Evolutionary conservation across 1,284 basidiomycete species (phyloP).

Genomic region (Naganishia sp.): DNA sequence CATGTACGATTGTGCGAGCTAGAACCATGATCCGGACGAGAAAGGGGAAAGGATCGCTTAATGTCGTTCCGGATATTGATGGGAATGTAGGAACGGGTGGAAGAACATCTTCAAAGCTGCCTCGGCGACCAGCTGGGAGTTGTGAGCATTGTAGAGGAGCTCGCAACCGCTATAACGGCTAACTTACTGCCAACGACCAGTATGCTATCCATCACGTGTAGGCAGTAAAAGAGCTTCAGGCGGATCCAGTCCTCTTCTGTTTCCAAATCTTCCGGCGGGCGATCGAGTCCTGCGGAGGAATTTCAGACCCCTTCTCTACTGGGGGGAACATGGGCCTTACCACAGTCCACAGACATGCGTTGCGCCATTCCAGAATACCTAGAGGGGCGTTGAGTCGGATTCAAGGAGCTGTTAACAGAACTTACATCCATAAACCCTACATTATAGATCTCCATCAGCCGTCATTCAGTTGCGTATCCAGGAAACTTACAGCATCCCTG

Average conservation of each 20-base stretch:
- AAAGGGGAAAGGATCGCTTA: conserved; percentile 34
- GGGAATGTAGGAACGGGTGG: conserved; percentile 27
- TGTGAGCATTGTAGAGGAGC: background rate
- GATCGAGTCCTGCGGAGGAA: conserved; percentile 14
- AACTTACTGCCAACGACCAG: conserved; percentile 39
- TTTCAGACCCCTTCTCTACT: too few relatives aligned
- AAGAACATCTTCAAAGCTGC: conserved; percentile 28
- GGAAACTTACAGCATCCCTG: conserved; percentile 34
- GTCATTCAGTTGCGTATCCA: background rate
- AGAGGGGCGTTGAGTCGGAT: background rate
- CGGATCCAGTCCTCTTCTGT: conserved; percentile 20
- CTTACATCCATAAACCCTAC: conserved; percentile 39
- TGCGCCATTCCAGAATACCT: conserved; percentile 39
- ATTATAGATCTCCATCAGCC: background rate
- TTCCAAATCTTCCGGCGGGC: conserved; percentile 6
- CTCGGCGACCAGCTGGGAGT: conserved; percentile 34
- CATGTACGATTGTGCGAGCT: conserved; percentile 18
- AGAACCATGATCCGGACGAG: conserved; percentile 30
- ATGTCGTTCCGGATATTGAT: background rate
- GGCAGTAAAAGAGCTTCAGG: conserved; percentile 19
- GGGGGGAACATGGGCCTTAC: conserved; percentile 14
- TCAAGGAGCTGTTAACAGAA: background rate
- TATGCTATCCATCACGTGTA: conserved; percentile 37
- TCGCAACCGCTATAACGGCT: background rate
- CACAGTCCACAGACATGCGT: conserved; percentile 38